Evolutionary conservation across 257 asterid species (phyloP).

Genomic region (Cynanchum wilfordii): DNA sequence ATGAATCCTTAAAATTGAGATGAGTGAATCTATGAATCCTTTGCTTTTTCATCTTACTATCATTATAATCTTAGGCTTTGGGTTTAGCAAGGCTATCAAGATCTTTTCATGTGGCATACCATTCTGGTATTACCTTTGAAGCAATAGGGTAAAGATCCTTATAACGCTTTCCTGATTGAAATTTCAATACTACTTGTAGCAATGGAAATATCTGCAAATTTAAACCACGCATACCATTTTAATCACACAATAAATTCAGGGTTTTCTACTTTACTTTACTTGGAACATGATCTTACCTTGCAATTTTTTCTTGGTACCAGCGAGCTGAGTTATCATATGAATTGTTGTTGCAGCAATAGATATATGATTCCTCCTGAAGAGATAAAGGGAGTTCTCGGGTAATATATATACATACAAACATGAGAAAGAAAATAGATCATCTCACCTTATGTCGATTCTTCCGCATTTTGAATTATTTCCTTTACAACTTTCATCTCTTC

Average conservation of each 20-base stretch:
- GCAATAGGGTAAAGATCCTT: conserved; percentile 75
- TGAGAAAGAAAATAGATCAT: neutral
- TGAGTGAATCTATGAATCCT: no score
- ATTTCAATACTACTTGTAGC: conserved; percentile 85
- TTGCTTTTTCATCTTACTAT: neutral
- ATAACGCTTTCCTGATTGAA: conserved; percentile 75
- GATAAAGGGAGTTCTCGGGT: neutral
- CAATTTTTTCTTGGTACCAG: conserved; percentile 65
- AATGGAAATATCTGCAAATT: conserved; percentile 61
- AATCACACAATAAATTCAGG: neutral
- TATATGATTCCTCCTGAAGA: conserved; percentile 81
- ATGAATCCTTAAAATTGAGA: no score
- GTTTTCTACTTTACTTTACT: no score
- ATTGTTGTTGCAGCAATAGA: conserved; percentile 85
- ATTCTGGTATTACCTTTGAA: conserved; percentile 67
- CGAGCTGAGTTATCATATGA: conserved; percentile 76
- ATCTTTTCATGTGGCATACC: conserved; percentile 68
- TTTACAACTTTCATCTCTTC: conserved; percentile 83
- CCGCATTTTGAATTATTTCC: conserved; percentile 79
- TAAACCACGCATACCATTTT: neutral
- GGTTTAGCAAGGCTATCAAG: conserved; percentile 66
- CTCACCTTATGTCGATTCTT: conserved; percentile 82
- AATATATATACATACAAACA: neutral
- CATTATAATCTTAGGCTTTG: conserved; percentile 23
- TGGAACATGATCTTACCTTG: conserved; percentile 35